These are phyloP conservation scores for Linanthus parryae DNA, from an alignment of 148 eudicot genomes.

Conservation along the genomic window DNA sequence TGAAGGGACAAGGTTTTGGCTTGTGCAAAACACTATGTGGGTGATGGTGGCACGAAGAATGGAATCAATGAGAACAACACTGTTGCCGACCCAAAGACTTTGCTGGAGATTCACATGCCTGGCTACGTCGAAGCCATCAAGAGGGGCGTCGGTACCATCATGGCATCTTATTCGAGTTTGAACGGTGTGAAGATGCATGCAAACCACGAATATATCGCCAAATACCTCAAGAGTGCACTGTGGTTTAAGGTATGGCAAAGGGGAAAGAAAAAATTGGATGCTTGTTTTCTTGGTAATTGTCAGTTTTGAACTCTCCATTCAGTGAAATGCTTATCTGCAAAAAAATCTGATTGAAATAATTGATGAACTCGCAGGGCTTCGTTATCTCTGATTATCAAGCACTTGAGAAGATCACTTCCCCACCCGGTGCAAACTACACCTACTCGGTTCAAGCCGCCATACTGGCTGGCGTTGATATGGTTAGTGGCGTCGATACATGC, in stretches of 20 bases:
- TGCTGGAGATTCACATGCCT: constrained; percentile 39
- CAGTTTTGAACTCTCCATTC: neutral
- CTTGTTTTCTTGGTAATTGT: neutral
- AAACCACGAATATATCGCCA: constrained; percentile 24
- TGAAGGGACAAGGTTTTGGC: constrained; percentile 38
- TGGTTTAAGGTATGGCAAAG: constrained; percentile 19
- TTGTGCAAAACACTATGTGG: constrained; percentile 38
- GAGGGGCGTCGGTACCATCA: constrained; percentile 31
- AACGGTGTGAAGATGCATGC: constrained; percentile 54
- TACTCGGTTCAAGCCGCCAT: constrained; percentile 23
- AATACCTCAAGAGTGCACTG: constrained; percentile 23
- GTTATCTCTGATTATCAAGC: constrained; percentile 37
- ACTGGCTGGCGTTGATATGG: constrained; percentile 41
- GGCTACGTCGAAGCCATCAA: constrained; percentile 28
- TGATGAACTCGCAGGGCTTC: constrained; percentile 25
- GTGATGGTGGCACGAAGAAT: constrained; percentile 44
- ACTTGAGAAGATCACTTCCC: constrained; percentile 31
- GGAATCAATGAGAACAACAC: constrained; percentile 37
- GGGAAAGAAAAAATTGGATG: too few relatives aligned
- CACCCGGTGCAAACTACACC: constrained; percentile 29
- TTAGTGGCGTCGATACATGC: too few relatives aligned
- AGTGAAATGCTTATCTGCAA: neutral
- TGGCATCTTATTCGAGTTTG: constrained; percentile 37
- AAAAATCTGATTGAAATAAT: neutral
- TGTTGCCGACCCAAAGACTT: constrained; percentile 14